Percentiles rank a stretch among this genome's conserved stretches.
Evolutionary conservation across 1,139 yeast genomes (phyloP).

Genomic region (Blastobotrys illinoisensis): DNA sequence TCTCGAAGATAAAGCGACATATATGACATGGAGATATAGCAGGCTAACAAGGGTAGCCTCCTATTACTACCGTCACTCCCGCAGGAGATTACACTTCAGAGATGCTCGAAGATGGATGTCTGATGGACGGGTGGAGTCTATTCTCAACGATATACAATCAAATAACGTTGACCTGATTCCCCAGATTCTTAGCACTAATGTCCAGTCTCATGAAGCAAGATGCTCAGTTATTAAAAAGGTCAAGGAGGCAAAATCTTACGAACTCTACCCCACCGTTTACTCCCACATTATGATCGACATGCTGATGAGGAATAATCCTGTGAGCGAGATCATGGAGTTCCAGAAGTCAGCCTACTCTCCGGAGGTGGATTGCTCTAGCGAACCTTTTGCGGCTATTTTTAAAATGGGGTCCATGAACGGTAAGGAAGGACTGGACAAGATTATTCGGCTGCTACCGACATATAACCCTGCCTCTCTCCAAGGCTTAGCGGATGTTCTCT

Average conservation of each 20-base stretch:
- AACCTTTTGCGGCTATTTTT: neutral
- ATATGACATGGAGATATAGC: neutral
- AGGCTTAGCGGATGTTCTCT: neutral
- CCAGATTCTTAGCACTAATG: neutral
- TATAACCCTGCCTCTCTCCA: neutral
- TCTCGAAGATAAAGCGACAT: neutral
- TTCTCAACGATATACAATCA: neutral
- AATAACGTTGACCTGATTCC: neutral
- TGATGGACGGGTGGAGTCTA: neutral
- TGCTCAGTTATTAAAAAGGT: neutral
- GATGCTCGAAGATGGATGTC: neutral
- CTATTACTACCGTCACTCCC: neutral
- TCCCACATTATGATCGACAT: neutral
- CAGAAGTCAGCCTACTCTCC: neutral
- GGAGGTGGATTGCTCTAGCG: neutral
- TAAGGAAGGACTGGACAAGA: neutral
- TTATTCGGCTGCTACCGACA: neutral
- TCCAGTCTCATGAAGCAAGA: neutral
- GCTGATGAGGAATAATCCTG: neutral
- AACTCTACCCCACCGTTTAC: neutral
- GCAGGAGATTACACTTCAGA: too few relatives aligned
- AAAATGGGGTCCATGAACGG: neutral
- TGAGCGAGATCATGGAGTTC: neutral
- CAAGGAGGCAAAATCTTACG: neutral
- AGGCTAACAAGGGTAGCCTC: neutral